These are phyloP conservation scores for Zygoascus tannicola DNA, from an alignment of 805 yeast genomes.

Conservation along the genomic window DNA sequence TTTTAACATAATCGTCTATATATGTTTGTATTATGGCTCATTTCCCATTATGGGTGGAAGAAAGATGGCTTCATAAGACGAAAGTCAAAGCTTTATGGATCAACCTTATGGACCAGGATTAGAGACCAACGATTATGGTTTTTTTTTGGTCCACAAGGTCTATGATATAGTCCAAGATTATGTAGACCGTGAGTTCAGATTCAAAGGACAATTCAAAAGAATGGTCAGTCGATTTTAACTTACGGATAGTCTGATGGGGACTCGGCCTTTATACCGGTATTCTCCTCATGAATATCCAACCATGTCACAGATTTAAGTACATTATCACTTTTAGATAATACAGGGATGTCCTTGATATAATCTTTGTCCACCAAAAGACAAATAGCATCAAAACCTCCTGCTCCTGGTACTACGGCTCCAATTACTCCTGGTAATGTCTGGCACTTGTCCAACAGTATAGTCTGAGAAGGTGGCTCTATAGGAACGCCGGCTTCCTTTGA, in stretches of 20 bases:
- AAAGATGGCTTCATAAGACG: no score
- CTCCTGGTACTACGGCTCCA: constrained; percentile 98
- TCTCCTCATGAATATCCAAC: constrained; percentile 14
- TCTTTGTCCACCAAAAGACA: constrained; percentile 53
- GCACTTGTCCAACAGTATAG: constrained; percentile 53
- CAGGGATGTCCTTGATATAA: constrained; percentile 27
- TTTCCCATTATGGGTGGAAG: no score
- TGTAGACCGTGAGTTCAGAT: no score
- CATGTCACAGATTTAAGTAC: constrained; percentile 6
- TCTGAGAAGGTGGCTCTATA: constrained; percentile 79
- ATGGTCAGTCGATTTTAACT: no score
- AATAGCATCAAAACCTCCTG: constrained; percentile 95
- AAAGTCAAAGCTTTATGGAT: no score
- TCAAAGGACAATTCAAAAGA: no score
- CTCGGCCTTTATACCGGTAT: constrained; percentile 8
- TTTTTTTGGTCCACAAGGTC: no score
- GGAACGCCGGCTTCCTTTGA: constrained; percentile 67
- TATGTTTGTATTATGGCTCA: no score
- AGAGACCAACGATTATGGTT: no score
- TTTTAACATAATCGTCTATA: no score
- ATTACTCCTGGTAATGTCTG: constrained; percentile 56
- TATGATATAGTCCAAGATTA: no score
- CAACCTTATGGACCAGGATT: no score
- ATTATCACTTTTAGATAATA: background rate
- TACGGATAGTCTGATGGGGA: background rate